Evolutionary conservation across 768 basidiomycete species (phyloP), one percentile per base, ranked within the genome.

Genomic region (Asterophora lycoperdoides): DNA sequence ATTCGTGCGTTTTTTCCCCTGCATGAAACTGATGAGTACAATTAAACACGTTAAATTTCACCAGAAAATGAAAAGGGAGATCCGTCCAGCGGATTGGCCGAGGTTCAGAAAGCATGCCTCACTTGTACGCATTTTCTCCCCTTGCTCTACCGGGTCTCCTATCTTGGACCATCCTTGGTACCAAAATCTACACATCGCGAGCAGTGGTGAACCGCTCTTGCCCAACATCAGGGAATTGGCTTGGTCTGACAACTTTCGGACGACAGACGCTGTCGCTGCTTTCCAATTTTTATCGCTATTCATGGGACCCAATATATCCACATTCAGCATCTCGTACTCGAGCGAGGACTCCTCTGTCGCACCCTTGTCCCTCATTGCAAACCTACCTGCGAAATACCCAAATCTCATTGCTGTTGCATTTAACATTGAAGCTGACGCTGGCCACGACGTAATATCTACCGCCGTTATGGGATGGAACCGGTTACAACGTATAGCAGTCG

Each of bases 81-180:
- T 46, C 23, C 32, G 8, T 28, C 45, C 45, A 11, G 26, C 45
- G 10, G 45, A 46, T 20, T 46, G 45, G 45, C 19, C 45, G 2
- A 37, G 45, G 20, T 38, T 46, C 17, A 37, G 7, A n/a, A 17
- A 36, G n/a, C 19, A 46, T 14, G 45, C 45, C 6, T 35, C 13
- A n/a, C 34, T 17, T 26, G 45, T 46, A n/a, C 35, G 32, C 14
- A 10, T 2, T 2, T 38, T 46, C 35, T 34, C n/a, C 33, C 9
- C 9, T 34, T 2, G 33, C n/a, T 4, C 11, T 4, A 10, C 33
- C n/a, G 33, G 4, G 11, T 34, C 3, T 34, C 33, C 3, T 9
- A 34, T n/a, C 9, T n/a, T 34, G 33, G 33, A n/a, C 8, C 11
- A 11, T 11, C 3, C n/a, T 4, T 10, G n/a, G n/a, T 34, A 34